Evolutionary conservation across 768 basidiomycete species (phyloP), one percentile per base, ranked within the genome.

Genomic region (Pleurotus tuber-regium): DNA sequence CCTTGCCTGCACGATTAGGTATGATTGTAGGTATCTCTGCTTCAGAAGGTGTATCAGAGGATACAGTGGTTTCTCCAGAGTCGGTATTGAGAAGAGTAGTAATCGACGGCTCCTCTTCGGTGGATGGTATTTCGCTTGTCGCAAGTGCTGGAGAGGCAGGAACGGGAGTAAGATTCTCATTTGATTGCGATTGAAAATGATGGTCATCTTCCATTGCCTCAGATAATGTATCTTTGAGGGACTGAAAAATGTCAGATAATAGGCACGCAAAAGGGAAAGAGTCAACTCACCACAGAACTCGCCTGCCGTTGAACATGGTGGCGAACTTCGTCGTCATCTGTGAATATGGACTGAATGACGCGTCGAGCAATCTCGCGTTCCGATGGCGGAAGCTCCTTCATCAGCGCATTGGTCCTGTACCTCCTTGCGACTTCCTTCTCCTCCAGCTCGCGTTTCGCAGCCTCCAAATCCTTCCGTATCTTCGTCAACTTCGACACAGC

Each of bases 301-400:
- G 78, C 79, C 55, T 79, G 78, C 51, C 79, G 73, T 46, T 75
- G 69, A 7, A 89, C 77, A 16, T 68, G 59, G 53, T 80, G 80
- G 12, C 65, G 64, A 8, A 62, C 59, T 54, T 77, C 77, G 47
- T 77, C 73, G 30, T 77, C 76, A 47, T 79, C 76, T 2, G 69
- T 77, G 52, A 88, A 90, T 30, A 90, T 67, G 0, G 82, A 78
- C 54, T 85, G 80, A 18, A 90, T 69, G 25, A 92, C 78, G 43
- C 83, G 79, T 51, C 72, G 75, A 2, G 87, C 87, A 16, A 88
- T 69, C 1, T 88, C 87, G 56, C 77, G 76, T 50, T 91, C 89
- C 1, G 83, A 78, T 4, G 69, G 72, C 42, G 69, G 70, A 12
- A 90, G 64, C 56, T 85, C 85, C 38, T 73, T 73, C 57, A 88